Percentiles rank a stretch among this genome's conserved stretches.
phyloP scores from a whole-genome alignment of 345 rosid species.

The Syzygium jambos region DNA sequence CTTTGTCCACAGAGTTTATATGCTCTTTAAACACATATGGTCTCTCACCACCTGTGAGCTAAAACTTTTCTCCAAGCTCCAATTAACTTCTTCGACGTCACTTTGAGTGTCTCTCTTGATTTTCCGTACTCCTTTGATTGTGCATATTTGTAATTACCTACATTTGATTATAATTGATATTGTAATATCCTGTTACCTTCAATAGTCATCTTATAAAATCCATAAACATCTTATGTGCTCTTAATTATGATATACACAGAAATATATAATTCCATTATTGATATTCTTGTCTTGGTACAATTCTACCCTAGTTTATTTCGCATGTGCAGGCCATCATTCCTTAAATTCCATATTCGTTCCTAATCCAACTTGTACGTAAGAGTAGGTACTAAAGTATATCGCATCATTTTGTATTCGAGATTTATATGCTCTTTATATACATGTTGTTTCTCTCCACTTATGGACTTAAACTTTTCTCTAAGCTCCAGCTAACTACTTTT shows the following conservation, averaged over 20 bases:
- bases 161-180: background rate
- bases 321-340: background rate
- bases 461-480: background rate
- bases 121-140: background rate
- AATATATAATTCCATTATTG: background rate
- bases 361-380: background rate
- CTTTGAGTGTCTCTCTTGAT: background rate
- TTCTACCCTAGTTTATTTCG: background rate
- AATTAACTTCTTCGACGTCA: background rate
- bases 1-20: background rate
- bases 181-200: background rate
- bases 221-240: background rate
- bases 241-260: background rate
- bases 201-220: background rate
- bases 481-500: background rate
- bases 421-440: background rate
- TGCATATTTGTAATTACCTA: background rate
- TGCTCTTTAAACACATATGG: background rate
- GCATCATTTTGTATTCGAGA: background rate
- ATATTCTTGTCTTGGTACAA: background rate
- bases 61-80: background rate
- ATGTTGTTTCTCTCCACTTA: background rate
- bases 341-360: background rate
- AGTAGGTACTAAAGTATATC: background rate
- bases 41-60: background rate